These are phyloP conservation scores for Spinellus fusiger DNA, from an alignment of 192 early-diverging fungal genomes.

Conservation along the genomic window DNA sequence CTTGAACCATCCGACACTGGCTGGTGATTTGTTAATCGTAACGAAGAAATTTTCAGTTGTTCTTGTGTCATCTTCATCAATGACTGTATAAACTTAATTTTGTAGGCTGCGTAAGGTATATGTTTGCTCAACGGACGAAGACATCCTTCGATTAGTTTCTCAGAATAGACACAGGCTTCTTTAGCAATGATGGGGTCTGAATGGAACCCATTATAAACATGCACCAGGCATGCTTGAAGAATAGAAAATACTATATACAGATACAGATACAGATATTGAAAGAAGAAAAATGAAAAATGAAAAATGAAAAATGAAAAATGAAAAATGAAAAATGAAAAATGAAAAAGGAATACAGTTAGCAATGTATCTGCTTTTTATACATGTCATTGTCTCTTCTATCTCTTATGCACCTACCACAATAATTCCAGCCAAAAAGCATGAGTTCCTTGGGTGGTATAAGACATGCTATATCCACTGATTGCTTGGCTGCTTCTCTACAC, in stretches of 20 bases:
- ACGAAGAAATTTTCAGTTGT: too few species aligned
- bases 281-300: not conserved
- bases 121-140: too few species aligned
- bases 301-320: not conserved
- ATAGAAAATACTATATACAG: conserved; percentile 13
- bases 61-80: too few species aligned
- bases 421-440: conserved; percentile 18
- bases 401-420: conserved; percentile 15
- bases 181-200: conserved; percentile 8
- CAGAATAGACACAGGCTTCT: conserved; percentile 10
- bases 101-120: too few species aligned
- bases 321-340: not conserved
- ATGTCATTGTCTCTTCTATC: not conserved
- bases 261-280: too few species aligned
- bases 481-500: conserved; percentile 27
- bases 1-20: too few species aligned
- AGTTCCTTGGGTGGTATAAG: conserved; percentile 3
- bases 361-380: not conserved
- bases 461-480: too few species aligned
- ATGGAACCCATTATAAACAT: conserved; percentile 23
- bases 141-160: too few species aligned
- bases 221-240: conserved; percentile 23
- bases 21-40: too few species aligned
- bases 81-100: too few species aligned
- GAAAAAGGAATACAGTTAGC: not conserved